Evolutionary conservation across 352 stramenopile genomes (phyloP), one percentile per base, ranked within the genome.

Genomic region (Phytophthora nicotianae): DNA sequence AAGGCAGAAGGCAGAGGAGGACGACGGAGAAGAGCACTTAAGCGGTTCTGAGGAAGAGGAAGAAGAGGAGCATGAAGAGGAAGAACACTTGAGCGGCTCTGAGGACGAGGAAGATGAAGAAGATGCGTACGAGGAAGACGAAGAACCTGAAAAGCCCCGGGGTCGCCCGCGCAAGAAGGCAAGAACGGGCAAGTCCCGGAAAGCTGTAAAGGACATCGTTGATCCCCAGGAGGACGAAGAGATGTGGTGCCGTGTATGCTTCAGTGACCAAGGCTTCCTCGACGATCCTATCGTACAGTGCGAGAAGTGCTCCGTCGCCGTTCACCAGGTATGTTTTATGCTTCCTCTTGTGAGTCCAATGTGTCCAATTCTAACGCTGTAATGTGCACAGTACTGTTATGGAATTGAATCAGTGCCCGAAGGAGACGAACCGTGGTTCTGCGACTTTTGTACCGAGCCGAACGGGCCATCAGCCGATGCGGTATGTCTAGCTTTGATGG

Each of bases 231-330:
- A 85, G 14, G 86, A 93, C 42, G 70, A 85, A 61, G 88, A 96
- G 56, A 95, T 96, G 83, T 95, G 88, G 83, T 96, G 88, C 56
- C 86, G 88, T 8, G 88, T 96, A 38, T 96, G 88, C 68, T 95
- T 92, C 52, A 93, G 86, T 41, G 88, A 95, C 65, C 83, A 94
- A 64, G 86, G 86, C 10, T 96, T 88, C 55, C 72, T 90, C 53
- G 86, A 95, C 58, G 88, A 96, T 49, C 86, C 86, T 24, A 96
- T 96, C 32, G 88, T 96, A 5, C 84, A 95, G 57, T 96, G 88
- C 49, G 88, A 96, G 62, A 88, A 86, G 57, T 96, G 88, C 46
- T 68, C 82, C 16, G 86, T 92, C 27, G 87, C 86, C 14, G 86
- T 95, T 40, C 88, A 96, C 58, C 85, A 96, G 77, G 88, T 96